Evolutionary conservation across 352 stramenopile genomes (phyloP).

Genomic region (Thraustotheca clavata): DNA sequence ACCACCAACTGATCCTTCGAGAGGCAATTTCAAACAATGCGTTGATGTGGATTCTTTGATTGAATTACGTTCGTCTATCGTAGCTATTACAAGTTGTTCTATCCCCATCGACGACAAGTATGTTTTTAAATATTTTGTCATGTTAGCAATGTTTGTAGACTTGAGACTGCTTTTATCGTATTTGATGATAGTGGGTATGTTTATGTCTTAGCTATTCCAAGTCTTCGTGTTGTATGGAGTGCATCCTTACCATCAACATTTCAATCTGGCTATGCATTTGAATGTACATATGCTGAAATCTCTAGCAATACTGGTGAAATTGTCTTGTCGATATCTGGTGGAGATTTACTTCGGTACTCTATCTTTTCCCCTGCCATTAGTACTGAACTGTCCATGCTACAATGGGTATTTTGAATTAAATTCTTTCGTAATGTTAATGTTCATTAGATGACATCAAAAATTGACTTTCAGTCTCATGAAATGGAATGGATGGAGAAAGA

Average conservation of each 20-base stretch:
- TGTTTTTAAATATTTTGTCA: neutral
- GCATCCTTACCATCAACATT: conserved; percentile 25
- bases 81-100: neutral
- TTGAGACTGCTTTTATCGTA: conserved; percentile 57
- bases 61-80: conserved; percentile 2
- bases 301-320: conserved; percentile 42
- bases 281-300: conserved; percentile 35
- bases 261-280: conserved; percentile 33
- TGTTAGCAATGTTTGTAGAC: neutral
- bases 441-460: neutral
- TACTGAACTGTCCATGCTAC: conserved; percentile 48
- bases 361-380: conserved; percentile 43
- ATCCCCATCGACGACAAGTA: conserved; percentile 12
- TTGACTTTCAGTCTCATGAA: conserved; percentile 26
- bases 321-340: conserved; percentile 46
- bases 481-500: conserved; percentile 37
- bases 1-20: neutral
- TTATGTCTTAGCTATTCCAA: conserved; percentile 55
- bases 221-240: conserved; percentile 48
- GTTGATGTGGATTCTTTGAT: conserved; percentile 5
- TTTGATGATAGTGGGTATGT: conserved; percentile 57
- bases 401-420: conserved; percentile 22
- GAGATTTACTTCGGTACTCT: conserved; percentile 58
- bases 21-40: neutral
- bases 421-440: neutral